A percentile compares a stretch with the other conserved stretches of the same genome.
These are phyloP conservation scores for Lepidium aucheri DNA, from an alignment of 345 rosid genomes.

Conservation along the genomic window DNA sequence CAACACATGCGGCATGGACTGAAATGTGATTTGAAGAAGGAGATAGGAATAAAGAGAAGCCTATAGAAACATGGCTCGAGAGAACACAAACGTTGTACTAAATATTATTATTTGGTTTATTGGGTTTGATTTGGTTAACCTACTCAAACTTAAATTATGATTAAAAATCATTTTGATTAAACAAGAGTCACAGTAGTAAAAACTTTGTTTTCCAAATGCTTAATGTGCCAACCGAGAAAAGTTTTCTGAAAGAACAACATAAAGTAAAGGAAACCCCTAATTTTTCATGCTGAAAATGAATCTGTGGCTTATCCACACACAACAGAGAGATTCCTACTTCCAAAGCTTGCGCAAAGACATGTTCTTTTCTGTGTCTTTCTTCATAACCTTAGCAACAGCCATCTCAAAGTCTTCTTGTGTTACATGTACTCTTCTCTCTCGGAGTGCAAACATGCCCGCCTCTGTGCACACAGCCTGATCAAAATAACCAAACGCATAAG, in stretches of 20 bases:
- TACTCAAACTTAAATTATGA: too few species aligned
- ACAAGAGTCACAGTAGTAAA: too few species aligned
- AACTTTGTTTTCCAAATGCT: neutral
- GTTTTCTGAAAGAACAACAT: neutral
- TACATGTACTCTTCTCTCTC: conserved; percentile 97
- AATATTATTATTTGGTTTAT: too few species aligned
- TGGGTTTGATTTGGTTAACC: too few species aligned
- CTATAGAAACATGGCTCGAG: too few species aligned
- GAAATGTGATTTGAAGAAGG: too few species aligned
- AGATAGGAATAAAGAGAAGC: too few species aligned
- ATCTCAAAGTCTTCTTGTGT: conserved; percentile 99
- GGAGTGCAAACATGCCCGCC: conserved; percentile 97
- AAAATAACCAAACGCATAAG: neutral
- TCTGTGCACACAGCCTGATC: conserved; percentile 98
- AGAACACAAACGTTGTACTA: too few species aligned
- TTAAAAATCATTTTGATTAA: too few species aligned
- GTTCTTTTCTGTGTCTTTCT: conserved; percentile 98
- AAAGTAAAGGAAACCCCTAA: neutral
- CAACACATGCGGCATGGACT: too few species aligned
- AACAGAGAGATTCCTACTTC: conserved; percentile 43
- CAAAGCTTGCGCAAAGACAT: conserved; percentile 96
- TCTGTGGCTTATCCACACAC: too few species aligned
- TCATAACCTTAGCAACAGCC: conserved; percentile 99
- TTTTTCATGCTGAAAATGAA: neutral
- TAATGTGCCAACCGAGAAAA: neutral